phyloP scores from a whole-genome alignment of 495 filamentous ascomycete genomes.

The Usnea hakonensis region DNA sequence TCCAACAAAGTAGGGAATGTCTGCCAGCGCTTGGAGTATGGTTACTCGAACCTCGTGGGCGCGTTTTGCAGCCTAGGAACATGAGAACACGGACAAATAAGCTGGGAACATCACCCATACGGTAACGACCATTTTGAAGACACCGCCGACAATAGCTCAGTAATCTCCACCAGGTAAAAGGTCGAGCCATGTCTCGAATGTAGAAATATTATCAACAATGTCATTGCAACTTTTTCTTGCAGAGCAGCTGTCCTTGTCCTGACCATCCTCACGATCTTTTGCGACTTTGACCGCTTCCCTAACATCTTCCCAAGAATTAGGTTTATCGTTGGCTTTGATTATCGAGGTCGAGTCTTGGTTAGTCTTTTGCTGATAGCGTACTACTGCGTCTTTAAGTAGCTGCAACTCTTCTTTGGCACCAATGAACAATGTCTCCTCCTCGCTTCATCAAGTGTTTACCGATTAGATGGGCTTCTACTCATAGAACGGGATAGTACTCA shows the following conservation, averaged over 20 bases:
- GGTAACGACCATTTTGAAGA: slow-evolving; percentile 8
- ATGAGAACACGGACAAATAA: background rate
- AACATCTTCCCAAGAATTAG: background rate
- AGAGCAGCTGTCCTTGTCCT: background rate
- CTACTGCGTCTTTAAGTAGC: background rate
- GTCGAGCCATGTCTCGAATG: slow-evolving; percentile 6
- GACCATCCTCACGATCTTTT: background rate
- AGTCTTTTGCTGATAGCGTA: background rate
- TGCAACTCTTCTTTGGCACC: background rate
- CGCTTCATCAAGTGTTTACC: background rate
- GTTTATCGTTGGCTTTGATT: background rate
- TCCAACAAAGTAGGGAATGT: slow-evolving; percentile 4
- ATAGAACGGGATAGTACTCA: background rate
- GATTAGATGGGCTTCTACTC: no score
- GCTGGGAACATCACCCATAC: background rate
- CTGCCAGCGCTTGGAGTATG: slow-evolving; percentile 8
- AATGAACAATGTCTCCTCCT: background rate
- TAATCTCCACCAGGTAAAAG: slow-evolving; percentile 12
- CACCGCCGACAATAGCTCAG: slow-evolving; percentile 8
- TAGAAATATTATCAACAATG: background rate
- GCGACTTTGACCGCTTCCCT: background rate
- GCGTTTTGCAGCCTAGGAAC: background rate
- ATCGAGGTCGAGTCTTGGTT: background rate
- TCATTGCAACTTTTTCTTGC: background rate
- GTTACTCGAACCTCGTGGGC: slow-evolving; percentile 3